A percentile compares a stretch with the other conserved stretches of the same genome.
These are phyloP conservation scores for Jimgerdemannia lactiflua DNA, from an alignment of 192 early-diverging fungal species.

Conservation along the genomic window DNA sequence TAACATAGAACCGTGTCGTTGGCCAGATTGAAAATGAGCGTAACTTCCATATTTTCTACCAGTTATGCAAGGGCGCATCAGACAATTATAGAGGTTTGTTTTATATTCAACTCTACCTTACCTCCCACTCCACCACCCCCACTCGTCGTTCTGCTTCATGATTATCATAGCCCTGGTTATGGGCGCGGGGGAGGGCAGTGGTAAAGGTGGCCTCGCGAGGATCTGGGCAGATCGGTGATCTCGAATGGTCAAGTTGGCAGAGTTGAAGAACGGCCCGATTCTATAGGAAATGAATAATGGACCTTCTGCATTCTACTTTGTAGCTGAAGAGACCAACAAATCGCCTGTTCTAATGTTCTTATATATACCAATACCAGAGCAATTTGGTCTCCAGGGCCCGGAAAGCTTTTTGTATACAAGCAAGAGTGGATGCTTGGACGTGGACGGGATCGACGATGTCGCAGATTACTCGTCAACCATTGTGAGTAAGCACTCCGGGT, in stretches of 20 bases:
- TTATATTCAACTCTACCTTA: not conserved
- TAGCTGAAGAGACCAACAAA: no score
- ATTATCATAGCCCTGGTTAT: not conserved
- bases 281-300: no score
- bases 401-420: conserved; percentile 78
- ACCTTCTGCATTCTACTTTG: no score
- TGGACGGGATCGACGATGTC: conserved; percentile 91
- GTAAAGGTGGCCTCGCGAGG: no score
- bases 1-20: conserved; percentile 82
- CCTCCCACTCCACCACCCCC: no score
- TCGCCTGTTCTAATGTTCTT: not conserved
- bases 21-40: conserved; percentile 91
- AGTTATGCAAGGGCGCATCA: conserved; percentile 80
- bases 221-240: no score
- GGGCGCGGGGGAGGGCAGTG: not conserved
- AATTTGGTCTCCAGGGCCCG: conserved; percentile 71
- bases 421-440: conserved; percentile 70
- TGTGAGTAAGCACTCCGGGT: conserved; percentile 24
- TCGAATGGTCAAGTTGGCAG: no score
- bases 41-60: conserved; percentile 99
- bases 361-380: conserved; percentile 27
- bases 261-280: no score
- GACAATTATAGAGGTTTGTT: conserved; percentile 61
- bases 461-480: conserved; percentile 86
- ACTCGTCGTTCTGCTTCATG: no score